Base-by-base conservation (phyloP, 2,329 filamentous ascomycete genomes). In the Colletotrichum brevisporum region DNA sequence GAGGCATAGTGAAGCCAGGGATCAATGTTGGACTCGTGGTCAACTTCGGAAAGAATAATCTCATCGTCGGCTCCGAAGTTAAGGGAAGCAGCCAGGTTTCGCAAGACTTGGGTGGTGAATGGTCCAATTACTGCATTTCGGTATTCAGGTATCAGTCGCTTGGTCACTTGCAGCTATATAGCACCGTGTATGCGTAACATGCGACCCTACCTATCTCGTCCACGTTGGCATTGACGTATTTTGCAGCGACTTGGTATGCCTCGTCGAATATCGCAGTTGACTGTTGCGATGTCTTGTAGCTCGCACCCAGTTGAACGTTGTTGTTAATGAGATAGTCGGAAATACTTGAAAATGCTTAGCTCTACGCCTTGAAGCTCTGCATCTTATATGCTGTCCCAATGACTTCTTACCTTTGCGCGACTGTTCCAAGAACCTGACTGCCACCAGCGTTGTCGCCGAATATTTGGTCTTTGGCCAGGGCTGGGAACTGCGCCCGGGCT, bases 371-470 rank as follows among this genome's bases (percentile, higher is more conserved):
- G 8, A 36, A 36, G 31, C 31, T 10, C 10, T 36, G 31, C 8
- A 10, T 36, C 31, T 10, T 10, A 36, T 9, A 36, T 8, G 31
- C 41, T 43, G 3, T 43, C 15, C 5, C 41, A 45, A 10, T 15
- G 5, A 48, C 18, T 1, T 16, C 13, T 31, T 15, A 27, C 73
- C 54, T 21, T 24, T 39, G 47, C 50, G 26, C 51, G 15, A 93
- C 92, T 21, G 85, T 82, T 31, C 87, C 87, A 3, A 95, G 81
- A 1, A 89, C 85, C 75, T 95, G 92, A 75, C 89, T 92, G 43
- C 92, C 92, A 21, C 92, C 92, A 13, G 91, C 92, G 76, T 94
- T 95, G 76, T 95, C 92, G 73, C 94, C 87, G 76, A 88, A 94
- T 53, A 94, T 84, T 74, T 94, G 91, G 53, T 89, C 83, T 69